phyloP scores from a whole-genome alignment of 169 alveolate species.

The Blepharisma undulans region DNA sequence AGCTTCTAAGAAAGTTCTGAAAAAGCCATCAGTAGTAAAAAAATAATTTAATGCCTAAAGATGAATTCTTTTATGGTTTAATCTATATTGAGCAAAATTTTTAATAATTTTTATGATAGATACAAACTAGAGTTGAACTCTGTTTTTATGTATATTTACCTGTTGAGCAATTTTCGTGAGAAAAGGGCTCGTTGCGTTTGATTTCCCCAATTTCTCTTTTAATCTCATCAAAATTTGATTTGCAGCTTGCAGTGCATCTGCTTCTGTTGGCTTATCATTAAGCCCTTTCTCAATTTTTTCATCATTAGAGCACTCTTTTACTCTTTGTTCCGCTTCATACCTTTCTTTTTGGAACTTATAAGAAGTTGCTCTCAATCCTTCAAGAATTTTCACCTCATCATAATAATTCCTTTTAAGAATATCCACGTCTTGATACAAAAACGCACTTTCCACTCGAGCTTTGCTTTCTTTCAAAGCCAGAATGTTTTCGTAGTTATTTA shows the following conservation, averaged over 20 bases:
- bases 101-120: too few species aligned
- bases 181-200: neutral
- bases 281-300: neutral
- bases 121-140: neutral
- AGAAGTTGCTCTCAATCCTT: neutral
- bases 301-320: neutral
- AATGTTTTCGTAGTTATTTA: neutral
- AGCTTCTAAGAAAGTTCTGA: neutral
- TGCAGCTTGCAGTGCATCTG: neutral
- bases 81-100: neutral
- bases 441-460: neutral
- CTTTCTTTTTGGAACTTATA: neutral
- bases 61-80: neutral
- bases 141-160: neutral
- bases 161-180: neutral
- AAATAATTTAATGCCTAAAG: neutral
- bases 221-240: neutral
- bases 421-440: neutral
- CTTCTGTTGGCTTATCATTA: neutral
- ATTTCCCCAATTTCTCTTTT: neutral
- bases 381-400: neutral
- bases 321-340: neutral
- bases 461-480: neutral
- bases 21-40: neutral
- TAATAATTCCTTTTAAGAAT: neutral